phyloP scores from a whole-genome alignment of 1,284 basidiomycete species.

The Moesziomyces globuligerus region DNA sequence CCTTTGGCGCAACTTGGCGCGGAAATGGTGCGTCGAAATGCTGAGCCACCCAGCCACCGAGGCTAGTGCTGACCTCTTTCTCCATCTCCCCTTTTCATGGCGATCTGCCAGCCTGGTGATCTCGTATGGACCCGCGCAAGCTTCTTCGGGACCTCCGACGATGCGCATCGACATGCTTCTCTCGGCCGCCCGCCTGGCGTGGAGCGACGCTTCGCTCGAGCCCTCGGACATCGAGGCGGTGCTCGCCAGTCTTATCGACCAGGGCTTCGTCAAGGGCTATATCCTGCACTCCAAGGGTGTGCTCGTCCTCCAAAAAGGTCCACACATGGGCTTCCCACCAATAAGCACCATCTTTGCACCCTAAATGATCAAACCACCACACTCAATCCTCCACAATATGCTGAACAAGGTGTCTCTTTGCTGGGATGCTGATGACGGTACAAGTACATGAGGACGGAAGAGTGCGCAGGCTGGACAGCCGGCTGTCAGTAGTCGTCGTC shows the following conservation, averaged over 20 bases:
- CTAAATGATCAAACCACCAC: slow-evolving; percentile 2
- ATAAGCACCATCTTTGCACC: slow-evolving; percentile 48
- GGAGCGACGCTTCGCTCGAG: slow-evolving; percentile 61
- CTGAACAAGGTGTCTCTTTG: too few species aligned
- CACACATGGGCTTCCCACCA: slow-evolving; percentile 66
- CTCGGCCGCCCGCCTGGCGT: slow-evolving; percentile 63
- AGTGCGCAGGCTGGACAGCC: neutral
- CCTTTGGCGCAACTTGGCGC: slow-evolving; percentile 68
- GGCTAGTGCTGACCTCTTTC: neutral
- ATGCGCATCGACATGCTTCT: slow-evolving; percentile 60
- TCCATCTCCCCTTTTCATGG: slow-evolving; percentile 1
- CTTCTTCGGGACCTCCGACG: slow-evolving; percentile 63
- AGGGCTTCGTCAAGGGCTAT: slow-evolving; percentile 69
- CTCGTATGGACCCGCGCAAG: slow-evolving; percentile 10
- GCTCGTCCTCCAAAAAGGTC: slow-evolving; percentile 67
- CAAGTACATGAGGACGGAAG: slow-evolving; percentile 13
- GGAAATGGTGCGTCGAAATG: slow-evolving; percentile 59
- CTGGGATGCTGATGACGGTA: slow-evolving; percentile 9
- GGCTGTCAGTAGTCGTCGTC: slow-evolving; percentile 27
- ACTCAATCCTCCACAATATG: neutral
- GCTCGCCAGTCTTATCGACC: slow-evolving; percentile 68
- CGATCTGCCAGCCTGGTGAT: slow-evolving; percentile 25
- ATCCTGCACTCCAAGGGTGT: slow-evolving; percentile 67
- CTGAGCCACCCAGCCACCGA: neutral
- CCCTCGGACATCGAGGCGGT: slow-evolving; percentile 68